These are phyloP conservation scores for Geosmithia morbida DNA, from an alignment of 2,329 filamentous ascomycete genomes.

Conservation along the genomic window DNA sequence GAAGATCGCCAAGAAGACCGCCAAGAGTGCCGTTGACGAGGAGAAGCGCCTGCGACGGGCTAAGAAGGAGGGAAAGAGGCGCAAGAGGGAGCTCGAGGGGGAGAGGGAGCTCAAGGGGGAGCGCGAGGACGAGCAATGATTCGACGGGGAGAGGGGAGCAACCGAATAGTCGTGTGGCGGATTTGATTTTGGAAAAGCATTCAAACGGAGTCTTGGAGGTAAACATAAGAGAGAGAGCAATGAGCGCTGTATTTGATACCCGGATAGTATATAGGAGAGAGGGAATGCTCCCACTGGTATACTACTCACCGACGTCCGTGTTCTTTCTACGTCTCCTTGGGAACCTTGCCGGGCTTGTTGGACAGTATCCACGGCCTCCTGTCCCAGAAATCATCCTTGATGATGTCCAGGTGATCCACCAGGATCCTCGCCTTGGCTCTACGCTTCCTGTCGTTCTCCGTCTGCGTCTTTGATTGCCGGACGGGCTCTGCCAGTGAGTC, in stretches of 20 bases:
- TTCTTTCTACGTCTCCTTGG: conserved; percentile 34
- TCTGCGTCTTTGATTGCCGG: conserved; percentile 60
- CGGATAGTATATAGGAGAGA: neutral
- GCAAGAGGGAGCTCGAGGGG: conserved; percentile 15
- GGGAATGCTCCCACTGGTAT: neutral
- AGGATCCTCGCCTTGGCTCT: conserved; percentile 68
- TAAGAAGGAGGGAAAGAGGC: conserved; percentile 27
- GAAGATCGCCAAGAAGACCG: conserved; percentile 21
- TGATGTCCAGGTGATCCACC: conserved; percentile 82
- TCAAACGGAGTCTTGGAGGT: conserved; percentile 9
- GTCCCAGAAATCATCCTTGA: conserved; percentile 91
- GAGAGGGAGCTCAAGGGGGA: conserved; percentile 2
- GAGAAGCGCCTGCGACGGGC: conserved; percentile 30
- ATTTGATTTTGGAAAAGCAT: conserved; percentile 2
- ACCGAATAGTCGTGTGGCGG: no score
- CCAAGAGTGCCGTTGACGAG: conserved; percentile 21
- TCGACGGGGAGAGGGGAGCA: no score
- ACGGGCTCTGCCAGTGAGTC: conserved; percentile 36
- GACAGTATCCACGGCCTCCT: conserved; percentile 71
- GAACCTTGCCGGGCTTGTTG: conserved; percentile 56
- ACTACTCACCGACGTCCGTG: neutral
- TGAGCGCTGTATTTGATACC: neutral
- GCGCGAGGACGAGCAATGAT: conserved; percentile 9
- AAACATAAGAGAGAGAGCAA: neutral
- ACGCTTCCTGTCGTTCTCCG: conserved; percentile 70